These are phyloP conservation scores for Nothophoma quercina DNA, from an alignment of 2,329 filamentous ascomycete species.

Conservation along the genomic window DNA sequence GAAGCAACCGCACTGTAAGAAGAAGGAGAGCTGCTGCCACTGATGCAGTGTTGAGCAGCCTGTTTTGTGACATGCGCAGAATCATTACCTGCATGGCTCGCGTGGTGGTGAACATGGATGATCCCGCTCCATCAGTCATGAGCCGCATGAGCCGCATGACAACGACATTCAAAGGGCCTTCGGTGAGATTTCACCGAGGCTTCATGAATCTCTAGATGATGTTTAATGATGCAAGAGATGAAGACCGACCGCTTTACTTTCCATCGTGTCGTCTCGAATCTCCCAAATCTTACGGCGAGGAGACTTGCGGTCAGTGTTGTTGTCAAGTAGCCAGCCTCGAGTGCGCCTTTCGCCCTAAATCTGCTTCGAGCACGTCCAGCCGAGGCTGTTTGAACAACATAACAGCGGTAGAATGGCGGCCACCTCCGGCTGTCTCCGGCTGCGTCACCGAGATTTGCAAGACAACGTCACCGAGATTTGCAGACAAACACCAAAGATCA, in stretches of 20 bases:
- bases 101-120: constrained; percentile 14
- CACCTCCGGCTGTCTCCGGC: not conserved
- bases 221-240: not conserved
- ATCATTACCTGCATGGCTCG: constrained; percentile 18
- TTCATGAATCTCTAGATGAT: not conserved
- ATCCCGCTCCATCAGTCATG: constrained; percentile 12
- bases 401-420: not conserved
- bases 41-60: constrained; percentile 4
- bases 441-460: constrained; percentile 1
- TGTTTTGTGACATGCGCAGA: constrained; percentile 12
- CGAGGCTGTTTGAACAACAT: not conserved
- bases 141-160: constrained; percentile 13
- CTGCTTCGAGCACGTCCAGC: constrained; percentile 3
- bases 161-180: not conserved
- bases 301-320: constrained; percentile 2
- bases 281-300: no score
- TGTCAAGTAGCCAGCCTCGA: not conserved
- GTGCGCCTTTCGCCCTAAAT: not conserved
- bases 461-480: not conserved
- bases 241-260: not conserved
- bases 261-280: not conserved
- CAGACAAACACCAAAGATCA: not conserved
- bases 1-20: constrained; percentile 3
- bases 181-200: constrained; percentile 11
- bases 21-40: not conserved